Percentiles rank a stretch among this genome's conserved stretches.
Evolutionary conservation across 169 alveolate species (phyloP).

Genomic region (Plasmodium knowlesi): DNA sequence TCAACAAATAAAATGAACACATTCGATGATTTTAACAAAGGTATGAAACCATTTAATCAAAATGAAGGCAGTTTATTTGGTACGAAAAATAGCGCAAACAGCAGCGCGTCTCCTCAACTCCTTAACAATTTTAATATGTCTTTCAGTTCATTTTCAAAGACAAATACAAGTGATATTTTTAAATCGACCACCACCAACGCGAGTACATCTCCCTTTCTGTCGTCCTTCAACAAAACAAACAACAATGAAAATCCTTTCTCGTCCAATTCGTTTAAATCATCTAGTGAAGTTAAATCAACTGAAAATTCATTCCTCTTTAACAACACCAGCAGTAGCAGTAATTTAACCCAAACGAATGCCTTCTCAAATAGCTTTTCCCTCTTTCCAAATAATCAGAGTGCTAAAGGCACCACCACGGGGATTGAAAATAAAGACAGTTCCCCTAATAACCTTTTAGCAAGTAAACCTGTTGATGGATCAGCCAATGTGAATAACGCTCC

Average conservation of each 20-base stretch:
- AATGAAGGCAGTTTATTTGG: constrained; percentile 46
- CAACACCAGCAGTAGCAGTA: constrained; percentile 9
- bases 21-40: constrained; percentile 24
- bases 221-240: constrained; percentile 2
- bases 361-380: constrained; percentile 16
- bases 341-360: neutral
- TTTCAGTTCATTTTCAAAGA: constrained; percentile 57
- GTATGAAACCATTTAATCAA: constrained; percentile 53
- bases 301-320: constrained; percentile 24
- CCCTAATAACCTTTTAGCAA: neutral
- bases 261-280: neutral
- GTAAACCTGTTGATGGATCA: neutral
- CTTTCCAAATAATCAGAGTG: constrained; percentile 2
- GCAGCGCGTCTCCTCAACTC: neutral
- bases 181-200: constrained; percentile 16
- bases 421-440: neutral
- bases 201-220: neutral
- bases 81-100: constrained; percentile 23
- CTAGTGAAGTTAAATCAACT: constrained; percentile 9
- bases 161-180: constrained; percentile 63
- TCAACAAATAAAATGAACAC: constrained; percentile 56
- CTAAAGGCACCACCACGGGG: neutral
- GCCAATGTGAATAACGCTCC: neutral
- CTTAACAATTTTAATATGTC: constrained; percentile 13
- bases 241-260: constrained; percentile 11